phyloP scores from a whole-genome alignment of 768 basidiomycete species.

The Tremella fuciformis region DNA sequence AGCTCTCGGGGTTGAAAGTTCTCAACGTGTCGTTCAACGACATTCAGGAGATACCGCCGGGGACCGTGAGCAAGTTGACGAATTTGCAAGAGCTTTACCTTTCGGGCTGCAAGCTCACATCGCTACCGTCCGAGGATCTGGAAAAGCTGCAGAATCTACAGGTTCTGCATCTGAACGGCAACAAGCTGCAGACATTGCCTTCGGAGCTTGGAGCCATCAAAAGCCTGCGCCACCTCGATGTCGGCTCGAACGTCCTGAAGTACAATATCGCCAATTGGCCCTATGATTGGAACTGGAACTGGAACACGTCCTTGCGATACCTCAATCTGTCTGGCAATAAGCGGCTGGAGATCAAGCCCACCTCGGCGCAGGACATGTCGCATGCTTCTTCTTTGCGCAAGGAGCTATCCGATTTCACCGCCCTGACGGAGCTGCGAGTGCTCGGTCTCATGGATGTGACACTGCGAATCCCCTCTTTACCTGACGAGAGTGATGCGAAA shows the following conservation, averaged over 20 bases:
- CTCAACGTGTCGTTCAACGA: conserved; percentile 95
- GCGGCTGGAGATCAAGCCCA: conserved; percentile 87
- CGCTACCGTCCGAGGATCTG: conserved; percentile 84
- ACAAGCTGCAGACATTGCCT: conserved; percentile 85
- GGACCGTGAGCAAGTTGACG: conserved; percentile 69
- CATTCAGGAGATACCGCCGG: conserved; percentile 77
- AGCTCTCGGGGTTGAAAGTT: conserved; percentile 71
- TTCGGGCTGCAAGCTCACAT: conserved; percentile 90
- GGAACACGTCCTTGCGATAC: conserved; percentile 86
- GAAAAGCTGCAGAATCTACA: conserved; percentile 65
- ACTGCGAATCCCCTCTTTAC: conserved; percentile 59
- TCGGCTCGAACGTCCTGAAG: conserved; percentile 86
- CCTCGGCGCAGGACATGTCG: conserved; percentile 54
- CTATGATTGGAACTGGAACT: conserved; percentile 99
- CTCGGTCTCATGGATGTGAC: conserved; percentile 97
- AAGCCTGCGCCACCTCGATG: conserved; percentile 77
- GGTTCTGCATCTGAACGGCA: conserved; percentile 86
- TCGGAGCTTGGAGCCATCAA: conserved; percentile 81
- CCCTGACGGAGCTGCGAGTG: conserved; percentile 77
- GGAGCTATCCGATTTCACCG: conserved; percentile 70
- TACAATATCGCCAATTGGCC: conserved; percentile 99
- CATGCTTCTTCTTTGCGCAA: conserved; percentile 49
- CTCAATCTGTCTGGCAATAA: conserved; percentile 98
- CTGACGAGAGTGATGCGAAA: conserved; percentile 69
- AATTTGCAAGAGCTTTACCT: conserved; percentile 80